These are phyloP conservation scores for Solanum peruvianum DNA, from an alignment of 257 asterid species.

Conservation along the genomic window DNA sequence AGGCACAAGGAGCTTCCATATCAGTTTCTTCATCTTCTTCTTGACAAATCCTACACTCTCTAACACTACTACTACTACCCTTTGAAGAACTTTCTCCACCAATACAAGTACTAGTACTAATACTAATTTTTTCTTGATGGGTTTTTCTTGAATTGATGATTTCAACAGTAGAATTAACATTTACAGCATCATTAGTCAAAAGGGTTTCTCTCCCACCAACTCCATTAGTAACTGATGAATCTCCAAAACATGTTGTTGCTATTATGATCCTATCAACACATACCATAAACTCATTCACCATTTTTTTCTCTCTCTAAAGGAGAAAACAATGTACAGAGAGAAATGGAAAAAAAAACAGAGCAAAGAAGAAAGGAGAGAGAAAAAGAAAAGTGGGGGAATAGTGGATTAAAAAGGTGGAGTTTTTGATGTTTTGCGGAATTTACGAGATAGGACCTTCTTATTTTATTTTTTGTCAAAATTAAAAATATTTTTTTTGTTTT, in stretches of 20 bases:
- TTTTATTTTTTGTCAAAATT: neutral
- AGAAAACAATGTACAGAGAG: slow-evolving; percentile 1
- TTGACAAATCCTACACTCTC: slow-evolving; percentile 39
- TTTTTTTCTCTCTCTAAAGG: slow-evolving; percentile 1
- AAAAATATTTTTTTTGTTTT: too few relatives aligned
- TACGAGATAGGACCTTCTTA: neutral
- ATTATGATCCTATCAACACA: slow-evolving; percentile 29
- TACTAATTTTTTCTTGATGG: neutral
- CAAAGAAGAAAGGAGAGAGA: neutral
- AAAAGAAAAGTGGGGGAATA: neutral
- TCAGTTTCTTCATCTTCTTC: slow-evolving; percentile 31
- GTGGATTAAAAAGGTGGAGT: neutral
- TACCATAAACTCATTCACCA: slow-evolving; percentile 72
- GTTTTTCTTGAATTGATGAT: neutral
- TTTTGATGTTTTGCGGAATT: neutral
- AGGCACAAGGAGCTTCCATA: slow-evolving; percentile 66
- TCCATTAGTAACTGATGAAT: neutral
- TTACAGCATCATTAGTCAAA: neutral
- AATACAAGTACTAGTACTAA: neutral
- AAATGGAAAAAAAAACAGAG: neutral
- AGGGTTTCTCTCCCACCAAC: neutral
- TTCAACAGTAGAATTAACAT: neutral
- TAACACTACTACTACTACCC: neutral
- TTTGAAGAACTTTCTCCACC: slow-evolving; percentile 10
- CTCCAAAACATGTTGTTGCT: slow-evolving; percentile 6